Base-by-base conservation (phyloP, 805 yeast genomes). In the Spathaspora passalidarum region DNA sequence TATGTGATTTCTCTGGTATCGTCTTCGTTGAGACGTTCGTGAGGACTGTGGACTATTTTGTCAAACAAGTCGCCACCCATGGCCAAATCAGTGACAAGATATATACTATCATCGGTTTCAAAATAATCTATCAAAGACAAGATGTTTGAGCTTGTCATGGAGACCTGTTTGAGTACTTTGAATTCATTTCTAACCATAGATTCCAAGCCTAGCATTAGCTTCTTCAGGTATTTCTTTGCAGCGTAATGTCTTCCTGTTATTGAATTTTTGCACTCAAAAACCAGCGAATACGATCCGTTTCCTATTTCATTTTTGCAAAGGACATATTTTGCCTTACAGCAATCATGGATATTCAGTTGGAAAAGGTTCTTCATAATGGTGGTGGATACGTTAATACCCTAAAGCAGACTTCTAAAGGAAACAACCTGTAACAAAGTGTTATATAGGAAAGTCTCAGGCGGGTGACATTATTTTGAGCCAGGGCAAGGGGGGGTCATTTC, bases 61-160 rank as follows among this genome's bases (percentile, higher is more conserved):
- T 82, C 85, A 56, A 81, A 85, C 40, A 86, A 68, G 55, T 85
- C 92, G 19, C 87, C 86, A 13, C 87, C 86, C 11, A 62, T 63
- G 35, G 89, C 88, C 39, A 85, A 65, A 54, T 84, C 87, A 1
- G 90, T 84, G 36, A 85, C 78, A 40, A 86, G 57, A 42, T 68
- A 78, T 32, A 79, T 65, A 53, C 73, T 69, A 45, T 79, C 76
- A 4, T 70, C 67, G 0, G 92, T 86, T 59, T 86, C 90, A 59
- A 85, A 86, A 62, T 76, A 81, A 64, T 85, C 91, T 8, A 80
- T 72, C 43, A 85, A 62, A 34, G 82, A 82, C 44, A 85, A 65
- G 11, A 86, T 73, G 57, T 82, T 80, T 18, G 74, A 63, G 49
- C 79, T 81, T 26, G 73, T 74, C 48, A 64, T 65, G 40, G 81